These are phyloP conservation scores for Paspalum notatum DNA, from an alignment of 176 grass and related monocot genomes.

Conservation along the genomic window DNA sequence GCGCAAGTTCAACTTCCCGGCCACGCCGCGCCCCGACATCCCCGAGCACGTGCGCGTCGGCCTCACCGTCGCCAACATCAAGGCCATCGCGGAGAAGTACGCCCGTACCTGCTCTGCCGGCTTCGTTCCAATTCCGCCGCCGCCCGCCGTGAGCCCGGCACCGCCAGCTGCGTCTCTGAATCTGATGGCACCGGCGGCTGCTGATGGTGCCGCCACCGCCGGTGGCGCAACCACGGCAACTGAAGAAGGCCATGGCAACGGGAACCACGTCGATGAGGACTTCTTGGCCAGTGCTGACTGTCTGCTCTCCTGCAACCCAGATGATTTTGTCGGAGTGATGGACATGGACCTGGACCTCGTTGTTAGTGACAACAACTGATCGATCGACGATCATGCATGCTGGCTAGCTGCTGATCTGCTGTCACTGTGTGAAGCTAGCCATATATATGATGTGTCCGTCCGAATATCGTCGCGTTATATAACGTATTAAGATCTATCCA, in stretches of 20 bases:
- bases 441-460: background rate
- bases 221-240: background rate
- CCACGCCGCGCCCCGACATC: slow-evolving; percentile 22
- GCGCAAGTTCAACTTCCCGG: slow-evolving; percentile 43
- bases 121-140: background rate
- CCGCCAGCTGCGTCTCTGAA: background rate
- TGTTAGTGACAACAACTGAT: background rate
- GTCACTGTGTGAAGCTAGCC: background rate
- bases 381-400: background rate
- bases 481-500: too few species aligned
- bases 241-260: background rate
- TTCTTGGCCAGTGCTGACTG: background rate
- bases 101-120: background rate
- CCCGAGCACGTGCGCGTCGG: background rate
- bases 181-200: background rate
- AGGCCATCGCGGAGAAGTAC: slow-evolving; percentile 36
- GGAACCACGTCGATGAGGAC: background rate
- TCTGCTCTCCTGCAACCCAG: slow-evolving; percentile 9
- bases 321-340: background rate
- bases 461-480: background rate
- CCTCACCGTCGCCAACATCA: slow-evolving; percentile 28
- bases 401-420: background rate
- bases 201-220: background rate
- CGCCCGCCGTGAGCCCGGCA: background rate
- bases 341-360: background rate